Conservation (phyloP, 176 grass and related monocot genomes). For the Carex littledalei region DNA sequence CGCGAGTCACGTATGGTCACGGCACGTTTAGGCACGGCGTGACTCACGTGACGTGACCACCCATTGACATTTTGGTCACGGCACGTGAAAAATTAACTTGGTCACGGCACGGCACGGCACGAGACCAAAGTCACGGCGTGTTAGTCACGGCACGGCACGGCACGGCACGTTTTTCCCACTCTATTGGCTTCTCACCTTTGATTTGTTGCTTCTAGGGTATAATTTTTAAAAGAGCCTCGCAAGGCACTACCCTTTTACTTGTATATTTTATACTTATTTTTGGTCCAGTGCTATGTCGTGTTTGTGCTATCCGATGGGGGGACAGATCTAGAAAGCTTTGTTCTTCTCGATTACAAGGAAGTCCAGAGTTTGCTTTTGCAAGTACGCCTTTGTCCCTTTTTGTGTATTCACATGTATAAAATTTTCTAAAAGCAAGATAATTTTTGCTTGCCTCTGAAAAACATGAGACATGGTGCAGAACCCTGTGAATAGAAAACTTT, state of each 20-base stretch:
- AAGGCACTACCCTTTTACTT: background rate
- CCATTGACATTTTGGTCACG: no score
- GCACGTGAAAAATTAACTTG: no score
- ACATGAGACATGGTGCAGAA: background rate
- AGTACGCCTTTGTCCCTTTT: constrained; percentile 36
- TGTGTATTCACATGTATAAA: background rate
- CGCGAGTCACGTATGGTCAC: no score
- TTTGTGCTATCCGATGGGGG: constrained; percentile 92
- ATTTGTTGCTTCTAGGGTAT: background rate
- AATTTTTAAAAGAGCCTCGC: background rate
- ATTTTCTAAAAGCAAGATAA: background rate
- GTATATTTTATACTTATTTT: background rate
- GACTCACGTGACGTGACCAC: no score
- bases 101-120: no score
- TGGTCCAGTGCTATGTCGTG: constrained; percentile 73
- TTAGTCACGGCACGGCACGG: no score
- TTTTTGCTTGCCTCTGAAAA: background rate
- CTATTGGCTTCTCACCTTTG: background rate
- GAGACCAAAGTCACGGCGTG: no score
- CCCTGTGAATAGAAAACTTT: background rate
- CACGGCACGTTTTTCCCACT: no score
- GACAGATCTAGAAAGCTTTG: constrained; percentile 74
- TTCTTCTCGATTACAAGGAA: constrained; percentile 63
- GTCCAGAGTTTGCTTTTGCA: constrained; percentile 73
- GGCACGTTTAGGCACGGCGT: no score